Evolutionary conservation across 768 basidiomycete genomes (phyloP).

Genomic region (Hericium erinaceus): DNA sequence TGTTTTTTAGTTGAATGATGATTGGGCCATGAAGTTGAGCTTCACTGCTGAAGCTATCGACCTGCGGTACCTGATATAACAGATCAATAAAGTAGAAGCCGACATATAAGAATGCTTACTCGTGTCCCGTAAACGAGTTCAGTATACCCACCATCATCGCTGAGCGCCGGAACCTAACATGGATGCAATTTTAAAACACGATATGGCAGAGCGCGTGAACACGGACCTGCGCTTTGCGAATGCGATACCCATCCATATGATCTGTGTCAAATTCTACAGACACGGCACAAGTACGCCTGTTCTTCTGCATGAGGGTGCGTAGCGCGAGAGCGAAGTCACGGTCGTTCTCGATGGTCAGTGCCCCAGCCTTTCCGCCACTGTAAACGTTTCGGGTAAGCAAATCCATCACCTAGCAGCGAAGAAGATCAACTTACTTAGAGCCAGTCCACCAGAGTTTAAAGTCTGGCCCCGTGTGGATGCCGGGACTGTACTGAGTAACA

Average conservation of each 20-base stretch:
- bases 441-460: slow-evolving; percentile 4
- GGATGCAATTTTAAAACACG: background rate
- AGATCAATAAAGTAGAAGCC: background rate
- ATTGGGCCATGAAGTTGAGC: slow-evolving; percentile 1
- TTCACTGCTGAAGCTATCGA: background rate
- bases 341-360: background rate
- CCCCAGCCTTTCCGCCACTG: slow-evolving; percentile 1
- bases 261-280: background rate
- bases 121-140: background rate
- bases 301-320: background rate
- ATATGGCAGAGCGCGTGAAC: background rate
- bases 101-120: background rate
- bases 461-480: background rate
- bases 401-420: background rate
- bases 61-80: slow-evolving; percentile 1
- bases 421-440: background rate
- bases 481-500: background rate
- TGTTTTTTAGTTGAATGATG: background rate
- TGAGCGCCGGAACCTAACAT: too few relatives aligned
- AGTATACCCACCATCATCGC: too few relatives aligned
- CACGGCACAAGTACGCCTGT: background rate
- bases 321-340: background rate
- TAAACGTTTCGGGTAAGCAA: background rate
- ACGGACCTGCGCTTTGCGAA: background rate
- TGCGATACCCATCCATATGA: background rate